Conservation (phyloP, 441 rosid species). For the Bocquillonia castaneifolia region DNA sequence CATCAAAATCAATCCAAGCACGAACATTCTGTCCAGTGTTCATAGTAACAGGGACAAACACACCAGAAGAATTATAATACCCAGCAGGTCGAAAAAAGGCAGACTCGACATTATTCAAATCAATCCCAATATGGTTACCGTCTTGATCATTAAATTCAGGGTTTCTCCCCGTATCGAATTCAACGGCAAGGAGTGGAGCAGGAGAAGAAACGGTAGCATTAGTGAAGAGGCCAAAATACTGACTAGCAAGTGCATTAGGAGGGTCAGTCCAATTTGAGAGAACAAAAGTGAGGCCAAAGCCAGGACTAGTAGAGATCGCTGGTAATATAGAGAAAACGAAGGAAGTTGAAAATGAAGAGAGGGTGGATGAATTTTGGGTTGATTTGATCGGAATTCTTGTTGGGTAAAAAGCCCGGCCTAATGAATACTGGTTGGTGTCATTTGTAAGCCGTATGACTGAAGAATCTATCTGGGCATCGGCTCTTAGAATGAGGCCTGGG, state of each 20-base stretch:
- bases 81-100: slow-evolving; percentile 46
- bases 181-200: slow-evolving; percentile 73
- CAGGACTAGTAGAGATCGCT: slow-evolving; percentile 58
- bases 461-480: slow-evolving; percentile 52
- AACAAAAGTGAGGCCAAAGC: slow-evolving; percentile 76
- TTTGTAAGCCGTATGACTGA: slow-evolving; percentile 54
- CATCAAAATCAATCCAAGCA: slow-evolving; percentile 84
- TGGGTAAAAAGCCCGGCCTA: slow-evolving; percentile 59
- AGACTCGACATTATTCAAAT: slow-evolving; percentile 54
- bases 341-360: slow-evolving; percentile 68
- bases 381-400: slow-evolving; percentile 40
- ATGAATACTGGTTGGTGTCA: slow-evolving; percentile 48
- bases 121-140: slow-evolving; percentile 65
- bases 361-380: slow-evolving; percentile 39
- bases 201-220: slow-evolving; percentile 29
- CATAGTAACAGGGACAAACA: slow-evolving; percentile 53
- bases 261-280: slow-evolving; percentile 73
- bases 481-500: slow-evolving; percentile 41
- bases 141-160: slow-evolving; percentile 57
- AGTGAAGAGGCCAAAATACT: slow-evolving; percentile 71
- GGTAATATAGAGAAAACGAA: slow-evolving; percentile 74
- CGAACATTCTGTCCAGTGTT: slow-evolving; percentile 59
- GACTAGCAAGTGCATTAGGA: slow-evolving; percentile 54
- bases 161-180: slow-evolving; percentile 67
- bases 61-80: slow-evolving; percentile 51